A percentile compares a stretch with the other conserved stretches of the same genome.
phyloP scores from a whole-genome alignment of 2,329 filamentous ascomycete species.

The Daldinia sp. region DNA sequence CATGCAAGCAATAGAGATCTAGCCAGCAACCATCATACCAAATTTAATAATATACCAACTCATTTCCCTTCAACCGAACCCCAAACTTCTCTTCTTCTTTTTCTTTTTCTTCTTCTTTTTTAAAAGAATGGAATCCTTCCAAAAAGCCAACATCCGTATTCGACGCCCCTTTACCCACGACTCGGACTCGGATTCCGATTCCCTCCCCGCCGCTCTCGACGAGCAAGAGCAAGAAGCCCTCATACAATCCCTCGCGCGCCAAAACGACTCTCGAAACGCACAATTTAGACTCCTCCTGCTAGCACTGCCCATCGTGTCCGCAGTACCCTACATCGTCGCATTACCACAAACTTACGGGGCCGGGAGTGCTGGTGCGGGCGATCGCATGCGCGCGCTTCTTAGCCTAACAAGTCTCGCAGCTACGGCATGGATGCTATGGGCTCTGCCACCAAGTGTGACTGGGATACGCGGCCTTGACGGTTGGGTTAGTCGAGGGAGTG shows the following conservation, averaged over 20 bases:
- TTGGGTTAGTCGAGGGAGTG: conserved; percentile 51
- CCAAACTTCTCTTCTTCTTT: not conserved
- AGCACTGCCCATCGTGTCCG: conserved; percentile 67
- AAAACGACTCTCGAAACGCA: conserved; percentile 69
- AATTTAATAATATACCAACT: no score
- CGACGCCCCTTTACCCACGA: conserved; percentile 84
- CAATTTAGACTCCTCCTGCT: conserved; percentile 71
- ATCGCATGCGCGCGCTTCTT: conserved; percentile 57
- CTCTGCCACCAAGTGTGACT: conserved; percentile 66
- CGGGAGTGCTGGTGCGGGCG: not conserved
- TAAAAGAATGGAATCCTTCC: not conserved
- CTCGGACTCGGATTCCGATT: conserved; percentile 61
- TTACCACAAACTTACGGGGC: not conserved
- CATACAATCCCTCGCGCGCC: conserved; percentile 65
- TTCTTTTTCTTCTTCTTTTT: not conserved
- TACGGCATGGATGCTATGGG: conserved; percentile 71
- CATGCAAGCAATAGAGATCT: no score
- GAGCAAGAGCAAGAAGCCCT: conserved; percentile 73
- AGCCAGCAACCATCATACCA: no score
- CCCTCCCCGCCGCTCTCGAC: conserved; percentile 50
- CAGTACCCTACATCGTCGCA: conserved; percentile 65
- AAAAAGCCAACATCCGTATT: conserved; percentile 64
- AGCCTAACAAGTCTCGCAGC: conserved; percentile 72
- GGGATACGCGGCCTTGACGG: conserved; percentile 63
- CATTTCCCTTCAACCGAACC: no score